Base-by-base conservation (phyloP, 805 yeast genomes). In the Kodamaea leandrae region DNA sequence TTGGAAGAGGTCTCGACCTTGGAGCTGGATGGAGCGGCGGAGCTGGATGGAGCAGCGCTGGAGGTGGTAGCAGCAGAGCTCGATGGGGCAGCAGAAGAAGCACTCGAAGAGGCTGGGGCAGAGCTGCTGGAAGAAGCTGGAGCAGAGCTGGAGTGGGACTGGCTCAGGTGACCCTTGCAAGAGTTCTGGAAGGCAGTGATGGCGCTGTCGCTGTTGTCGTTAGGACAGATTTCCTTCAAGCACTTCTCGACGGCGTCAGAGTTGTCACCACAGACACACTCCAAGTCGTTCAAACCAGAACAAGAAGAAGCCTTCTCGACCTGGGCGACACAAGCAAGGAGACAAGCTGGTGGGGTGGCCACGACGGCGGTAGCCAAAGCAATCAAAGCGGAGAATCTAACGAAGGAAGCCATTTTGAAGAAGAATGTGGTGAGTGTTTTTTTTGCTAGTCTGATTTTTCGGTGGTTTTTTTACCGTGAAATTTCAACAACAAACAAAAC, bases 271-370 rank as follows among this genome's bases (percentile, higher is more conserved):
- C 95, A 86, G 53, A 85, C 65, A 72, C 96, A 88, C 32, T 66
- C 54, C 50, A 86, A 69, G 56, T 84, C 79, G 61, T 76, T 77
- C 61, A 87, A 61, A 43, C 80, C 69, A 44, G 67, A 51, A 64
- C 93, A 85, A 35, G 67, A 45, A 30, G 77, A 63, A 12, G 80
- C 72, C 60, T 76, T 76, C 47, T 75, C 71, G 42, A 84, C 90
- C 55, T 78, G 74, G 43, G 87, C 76, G 44, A 86, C 91, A 77
- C 96, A 88, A 29, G 96, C 95, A 61, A 89, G 72, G 51, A 89
- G 68, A 72, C 96, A 89, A 27, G 96, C 96, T 46, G 96, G 96
- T 38, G 96, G 93, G 41, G 86, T 82, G 34, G 79, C 76, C 21
- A 74, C 73, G 20, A 39, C 52, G 23, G 71, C 55, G 17, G 76